A percentile compares a stretch with the other conserved stretches of the same genome.
Evolutionary conservation across 306 rosid species (phyloP).

Genomic region (Trifolium fragiferum): DNA sequence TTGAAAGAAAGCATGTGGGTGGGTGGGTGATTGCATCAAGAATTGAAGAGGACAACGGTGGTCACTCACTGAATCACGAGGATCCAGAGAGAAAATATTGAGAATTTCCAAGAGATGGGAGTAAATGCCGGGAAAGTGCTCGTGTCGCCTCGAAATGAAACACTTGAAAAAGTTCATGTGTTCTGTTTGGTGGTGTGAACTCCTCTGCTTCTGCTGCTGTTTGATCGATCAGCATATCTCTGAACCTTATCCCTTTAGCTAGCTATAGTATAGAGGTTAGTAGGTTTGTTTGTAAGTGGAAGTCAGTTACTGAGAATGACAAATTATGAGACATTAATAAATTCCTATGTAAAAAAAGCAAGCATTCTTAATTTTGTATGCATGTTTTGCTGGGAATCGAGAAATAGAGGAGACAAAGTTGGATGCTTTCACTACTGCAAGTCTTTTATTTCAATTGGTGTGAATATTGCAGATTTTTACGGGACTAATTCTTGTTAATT

Average conservation of each 20-base stretch:
- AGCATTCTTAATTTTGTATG: constrained; percentile 29
- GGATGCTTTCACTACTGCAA: background rate
- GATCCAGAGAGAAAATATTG: constrained; percentile 58
- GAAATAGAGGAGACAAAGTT: constrained; percentile 4
- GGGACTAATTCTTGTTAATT: no score
- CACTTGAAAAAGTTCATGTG: constrained; percentile 54
- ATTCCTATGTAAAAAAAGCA: background rate
- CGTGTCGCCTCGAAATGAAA: constrained; percentile 95
- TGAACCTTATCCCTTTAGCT: constrained; percentile 44
- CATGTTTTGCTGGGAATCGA: constrained; percentile 36
- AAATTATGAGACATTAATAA: background rate
- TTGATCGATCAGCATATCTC: background rate
- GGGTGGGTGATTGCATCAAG: constrained; percentile 35
- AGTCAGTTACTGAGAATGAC: background rate
- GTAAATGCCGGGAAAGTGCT: constrained; percentile 98
- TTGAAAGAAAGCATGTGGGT: no score
- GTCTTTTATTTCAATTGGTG: background rate
- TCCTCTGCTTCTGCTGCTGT: background rate
- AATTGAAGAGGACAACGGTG: constrained; percentile 30
- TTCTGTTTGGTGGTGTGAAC: constrained; percentile 47
- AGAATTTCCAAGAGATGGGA: constrained; percentile 74
- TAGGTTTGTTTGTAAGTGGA: constrained; percentile 36
- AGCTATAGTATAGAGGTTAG: constrained; percentile 18
- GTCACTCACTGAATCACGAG: constrained; percentile 46
- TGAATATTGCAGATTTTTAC: background rate